Base-by-base conservation (phyloP, 345 rosid genomes). In the Boechera retrofracta region DNA sequence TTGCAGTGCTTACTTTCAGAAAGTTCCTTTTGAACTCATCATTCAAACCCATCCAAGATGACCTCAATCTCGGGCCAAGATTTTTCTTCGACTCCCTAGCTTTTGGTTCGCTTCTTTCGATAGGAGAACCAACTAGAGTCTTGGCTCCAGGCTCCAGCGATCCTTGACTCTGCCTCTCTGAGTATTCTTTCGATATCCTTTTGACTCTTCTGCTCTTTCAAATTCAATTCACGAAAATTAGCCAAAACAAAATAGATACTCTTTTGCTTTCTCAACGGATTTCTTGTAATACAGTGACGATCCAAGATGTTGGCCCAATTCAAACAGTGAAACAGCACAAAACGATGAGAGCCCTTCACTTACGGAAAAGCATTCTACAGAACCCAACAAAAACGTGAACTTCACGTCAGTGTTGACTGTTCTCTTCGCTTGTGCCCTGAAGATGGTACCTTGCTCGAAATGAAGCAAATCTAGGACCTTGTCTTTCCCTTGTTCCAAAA, bases 111-210 rank as follows among this genome's bases (percentile, higher is more conserved):
- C 35, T 13, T 6, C 28, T 54, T 1, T 36, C 24, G 8, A 47
- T 4, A 44, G 55, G 24, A 21, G 24, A 18, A 47, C 8, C 42
- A 29, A 32, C 31, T n/a, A 16, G 2, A 33, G 8, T 58, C 76
- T 61, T 49, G 26, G 36, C 11, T 57, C 38, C 28, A 59, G 45
- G 36, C 11, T 57, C 38, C 28, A 59, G 45, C 47, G 12, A 69
- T 60, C 31, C 13, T 41, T 41, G 55, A 38, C 64, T 61, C 31
- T 36, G 79, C 79, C 60, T 2, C 64, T 59, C 18, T 36, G 44
- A 59, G 15, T 59, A 59, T 15, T 16, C 64, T 5, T 59, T 59
- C 44, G 12, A 59, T 10, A 59, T 59, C 64, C 15, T 35, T 59
- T 59, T 36, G 45, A 59, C 45, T 16, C 44, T 18, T 36, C 28